Evolutionary conservation across 495 filamentous ascomycete genomes (phyloP).

Genomic region (Neurospora sp.): DNA sequence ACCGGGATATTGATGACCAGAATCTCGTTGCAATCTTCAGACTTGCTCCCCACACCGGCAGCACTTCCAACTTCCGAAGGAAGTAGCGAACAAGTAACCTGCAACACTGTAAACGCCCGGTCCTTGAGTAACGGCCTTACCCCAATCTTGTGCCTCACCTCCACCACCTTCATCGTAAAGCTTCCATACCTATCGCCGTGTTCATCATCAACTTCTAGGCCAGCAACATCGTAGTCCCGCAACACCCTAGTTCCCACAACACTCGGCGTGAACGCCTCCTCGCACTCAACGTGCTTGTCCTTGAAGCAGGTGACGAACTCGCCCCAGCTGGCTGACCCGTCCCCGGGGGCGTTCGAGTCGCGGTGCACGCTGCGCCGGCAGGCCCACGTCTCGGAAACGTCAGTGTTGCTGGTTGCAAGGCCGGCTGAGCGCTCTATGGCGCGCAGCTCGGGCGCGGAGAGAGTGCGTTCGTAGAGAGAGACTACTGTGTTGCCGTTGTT

Average conservation of each 20-base stretch:
- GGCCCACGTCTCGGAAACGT: constrained; percentile 34
- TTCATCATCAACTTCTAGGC: constrained; percentile 7
- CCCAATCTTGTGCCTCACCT: constrained; percentile 43
- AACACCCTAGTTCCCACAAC: constrained; percentile 45
- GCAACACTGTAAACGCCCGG: constrained; percentile 46
- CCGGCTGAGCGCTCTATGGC: background rate
- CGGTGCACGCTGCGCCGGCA: constrained; percentile 55
- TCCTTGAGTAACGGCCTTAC: constrained; percentile 37
- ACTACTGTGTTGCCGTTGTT: constrained; percentile 34
- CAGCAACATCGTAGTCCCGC: constrained; percentile 39
- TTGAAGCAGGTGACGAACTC: constrained; percentile 57
- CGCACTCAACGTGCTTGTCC: constrained; percentile 53
- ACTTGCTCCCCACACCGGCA: background rate
- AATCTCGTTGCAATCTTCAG: constrained; percentile 29
- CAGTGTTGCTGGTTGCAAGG: constrained; percentile 3
- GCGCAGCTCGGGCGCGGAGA: constrained; percentile 29
- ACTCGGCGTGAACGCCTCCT: constrained; percentile 62
- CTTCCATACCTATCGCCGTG: constrained; percentile 34
- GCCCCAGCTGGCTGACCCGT: constrained; percentile 52
- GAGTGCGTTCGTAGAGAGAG: constrained; percentile 32
- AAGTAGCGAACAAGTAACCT: constrained; percentile 23
- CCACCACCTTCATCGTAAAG: constrained; percentile 40
- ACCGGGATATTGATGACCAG: constrained; percentile 48
- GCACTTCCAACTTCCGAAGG: background rate
- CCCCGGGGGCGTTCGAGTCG: constrained; percentile 27